These are phyloP conservation scores for Sisymbrium irio DNA, from an alignment of 345 rosid species.

Conservation along the genomic window DNA sequence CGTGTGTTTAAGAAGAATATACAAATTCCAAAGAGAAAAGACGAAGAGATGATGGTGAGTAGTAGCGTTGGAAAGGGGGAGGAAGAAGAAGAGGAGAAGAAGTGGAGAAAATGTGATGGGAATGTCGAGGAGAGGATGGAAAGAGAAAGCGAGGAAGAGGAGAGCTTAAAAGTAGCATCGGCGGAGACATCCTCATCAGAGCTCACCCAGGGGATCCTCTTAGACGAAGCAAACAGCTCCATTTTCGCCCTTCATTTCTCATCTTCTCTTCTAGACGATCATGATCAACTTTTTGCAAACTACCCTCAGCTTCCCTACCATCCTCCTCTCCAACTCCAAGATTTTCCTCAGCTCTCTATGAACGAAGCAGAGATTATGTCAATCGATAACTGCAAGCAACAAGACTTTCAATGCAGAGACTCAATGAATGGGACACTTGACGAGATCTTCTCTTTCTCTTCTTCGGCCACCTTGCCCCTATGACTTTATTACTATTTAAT, in stretches of 20 bases:
- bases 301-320: slow-evolving; percentile 34
- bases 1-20: slow-evolving; percentile 67
- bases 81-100: slow-evolving; percentile 26
- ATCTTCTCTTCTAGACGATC: slow-evolving; percentile 42
- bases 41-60: slow-evolving; percentile 17
- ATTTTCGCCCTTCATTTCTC: slow-evolving; percentile 40
- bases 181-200: slow-evolving; percentile 61
- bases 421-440: slow-evolving; percentile 31
- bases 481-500: slow-evolving; percentile 11
- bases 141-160: slow-evolving; percentile 26
- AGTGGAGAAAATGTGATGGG: slow-evolving; percentile 34
- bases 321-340: slow-evolving; percentile 64
- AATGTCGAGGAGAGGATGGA: slow-evolving; percentile 6
- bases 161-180: slow-evolving; percentile 36
- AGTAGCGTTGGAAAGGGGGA: slow-evolving; percentile 16
- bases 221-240: slow-evolving; percentile 66
- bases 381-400: slow-evolving; percentile 15
- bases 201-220: slow-evolving; percentile 48
- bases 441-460: slow-evolving; percentile 28
- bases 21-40: slow-evolving; percentile 45
- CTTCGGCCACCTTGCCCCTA: slow-evolving; percentile 28
- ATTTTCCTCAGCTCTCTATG: slow-evolving; percentile 43
- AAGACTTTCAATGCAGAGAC: slow-evolving; percentile 24
- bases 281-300: slow-evolving; percentile 14
- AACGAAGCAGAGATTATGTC: slow-evolving; percentile 27